These are phyloP conservation scores for Mayamaea pseudoterrestris DNA, from an alignment of 108 stramenopile species.

Conservation along the genomic window DNA sequence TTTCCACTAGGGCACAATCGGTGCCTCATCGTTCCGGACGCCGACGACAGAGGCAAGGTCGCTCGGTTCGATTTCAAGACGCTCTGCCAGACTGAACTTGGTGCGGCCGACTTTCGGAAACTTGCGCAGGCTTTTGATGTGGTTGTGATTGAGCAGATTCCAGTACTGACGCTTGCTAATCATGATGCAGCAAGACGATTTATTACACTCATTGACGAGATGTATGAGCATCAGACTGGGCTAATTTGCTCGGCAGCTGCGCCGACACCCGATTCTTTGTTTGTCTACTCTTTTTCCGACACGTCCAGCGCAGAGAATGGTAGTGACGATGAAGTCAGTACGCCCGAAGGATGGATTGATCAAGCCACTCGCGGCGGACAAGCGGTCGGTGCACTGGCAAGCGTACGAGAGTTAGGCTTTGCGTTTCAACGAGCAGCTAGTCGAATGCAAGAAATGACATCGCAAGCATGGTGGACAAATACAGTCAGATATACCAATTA, in stretches of 20 bases:
- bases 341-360: constrained; percentile 6
- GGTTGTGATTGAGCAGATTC: constrained; percentile 73
- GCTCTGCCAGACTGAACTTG: constrained; percentile 76
- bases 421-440: constrained; percentile 76
- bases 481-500: too few relatives aligned
- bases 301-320: not conserved
- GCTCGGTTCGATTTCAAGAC: constrained; percentile 81
- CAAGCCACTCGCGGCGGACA: constrained; percentile 20
- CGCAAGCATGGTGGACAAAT: constrained; percentile 73
- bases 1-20: constrained; percentile 48
- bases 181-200: constrained; percentile 87
- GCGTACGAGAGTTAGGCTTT: constrained; percentile 72
- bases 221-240: constrained; percentile 84
- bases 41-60: constrained; percentile 9
- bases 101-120: constrained; percentile 86
- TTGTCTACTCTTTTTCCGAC: not conserved
- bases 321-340: not conserved
- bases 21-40: constrained; percentile 15
- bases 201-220: constrained; percentile 93
- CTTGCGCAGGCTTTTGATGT: constrained; percentile 78
- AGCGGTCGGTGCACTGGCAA: constrained; percentile 54
- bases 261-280: constrained; percentile 3
- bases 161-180: constrained; percentile 51
- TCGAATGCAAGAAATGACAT: constrained; percentile 79
- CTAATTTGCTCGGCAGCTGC: constrained; percentile 35